Evolutionary conservation across 805 yeast genomes (phyloP), one percentile per base, ranked within the genome.

Genomic region (Henningerozyma blattae): DNA sequence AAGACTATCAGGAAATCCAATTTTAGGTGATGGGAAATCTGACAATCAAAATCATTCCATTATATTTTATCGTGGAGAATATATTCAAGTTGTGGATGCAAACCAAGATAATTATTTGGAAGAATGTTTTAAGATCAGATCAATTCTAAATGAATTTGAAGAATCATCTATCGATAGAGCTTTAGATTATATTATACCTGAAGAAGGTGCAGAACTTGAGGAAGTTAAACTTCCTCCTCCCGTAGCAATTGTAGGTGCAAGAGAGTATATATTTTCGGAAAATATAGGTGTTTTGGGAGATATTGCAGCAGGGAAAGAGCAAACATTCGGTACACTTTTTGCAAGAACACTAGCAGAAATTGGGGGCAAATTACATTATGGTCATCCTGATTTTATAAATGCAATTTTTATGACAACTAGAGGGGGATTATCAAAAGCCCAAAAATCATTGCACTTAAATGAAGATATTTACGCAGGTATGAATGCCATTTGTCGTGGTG

Each of bases 401-500:
- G 93, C 76, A 5, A 76, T 81, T 9, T 87, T 78, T 50, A 89
- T 87, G 96, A 78, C 85, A 0, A 89, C 96, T 3, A 68, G 97
- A 59, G 96, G 97, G 27, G 97, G 97, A 12, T 71, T 89, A 3
- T 85, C 96, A 2, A 87, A 87, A 55, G 95, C 95, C 2, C 97
- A 87, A 57, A 84, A 78, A 53, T 94, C 96, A 10, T 63, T 87
- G 37, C 97, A 87, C 56, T 61, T 87, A 50, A 87, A 87, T 61
- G 96, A 87, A 54, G 97, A 87, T 64, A 89, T 87, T 26, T 87
- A 81, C 58, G 96, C 96, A 15, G 97, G 97, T 31, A 89, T 87
- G 81, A 83, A 65, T 40, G 95, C 94, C 0, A 53, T 82, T 42
- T 64, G 82, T 48, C 70, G 97, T 38, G 96, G 96, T 28, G 97